These are phyloP conservation scores for Solanum lignicaule DNA, from an alignment of 257 asterid species.

Conservation along the genomic window DNA sequence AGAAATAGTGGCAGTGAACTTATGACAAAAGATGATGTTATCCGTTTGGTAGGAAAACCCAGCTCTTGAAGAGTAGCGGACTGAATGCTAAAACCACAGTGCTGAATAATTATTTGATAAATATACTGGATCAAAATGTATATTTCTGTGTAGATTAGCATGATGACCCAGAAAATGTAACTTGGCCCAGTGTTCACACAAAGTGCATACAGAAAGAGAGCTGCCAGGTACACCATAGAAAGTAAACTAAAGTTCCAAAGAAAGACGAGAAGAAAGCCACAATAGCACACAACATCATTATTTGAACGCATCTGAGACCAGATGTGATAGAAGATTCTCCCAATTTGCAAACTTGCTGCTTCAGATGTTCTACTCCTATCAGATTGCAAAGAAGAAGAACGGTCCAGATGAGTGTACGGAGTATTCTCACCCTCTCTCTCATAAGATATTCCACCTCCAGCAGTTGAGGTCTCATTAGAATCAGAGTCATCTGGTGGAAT, in stretches of 20 bases:
- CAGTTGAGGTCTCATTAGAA: conserved; percentile 46
- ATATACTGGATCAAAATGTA: conserved; percentile 80
- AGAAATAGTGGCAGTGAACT: conserved; percentile 84
- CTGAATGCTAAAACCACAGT: conserved; percentile 80
- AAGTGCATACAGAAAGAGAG: conserved; percentile 81
- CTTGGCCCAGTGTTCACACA: conserved; percentile 94
- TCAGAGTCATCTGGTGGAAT: conserved; percentile 69
- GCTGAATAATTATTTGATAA: conserved; percentile 87
- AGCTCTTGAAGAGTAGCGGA: conserved; percentile 49
- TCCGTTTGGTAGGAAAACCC: conserved; percentile 80
- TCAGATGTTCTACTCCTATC: conserved; percentile 71
- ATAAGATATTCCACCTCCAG: conserved; percentile 22
- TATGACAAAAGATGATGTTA: conserved; percentile 74
- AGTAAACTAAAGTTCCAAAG: conserved; percentile 99
- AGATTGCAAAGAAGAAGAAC: conserved; percentile 65
- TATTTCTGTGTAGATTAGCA: conserved; percentile 84
- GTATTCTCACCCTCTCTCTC: conserved; percentile 23
- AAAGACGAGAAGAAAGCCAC: conserved; percentile 73
- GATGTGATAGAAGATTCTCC: conserved; percentile 63
- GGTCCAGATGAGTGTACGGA: conserved; percentile 29
- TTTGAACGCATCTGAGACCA: conserved; percentile 96
- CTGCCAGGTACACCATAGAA: conserved; percentile 83
- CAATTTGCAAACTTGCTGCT: conserved; percentile 64
- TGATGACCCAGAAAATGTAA: conserved; percentile 83
- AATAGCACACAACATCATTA: conserved; percentile 88